Base-by-base conservation (phyloP, 805 yeast species). In the Vanderwaltozyma yarrowii region DNA sequence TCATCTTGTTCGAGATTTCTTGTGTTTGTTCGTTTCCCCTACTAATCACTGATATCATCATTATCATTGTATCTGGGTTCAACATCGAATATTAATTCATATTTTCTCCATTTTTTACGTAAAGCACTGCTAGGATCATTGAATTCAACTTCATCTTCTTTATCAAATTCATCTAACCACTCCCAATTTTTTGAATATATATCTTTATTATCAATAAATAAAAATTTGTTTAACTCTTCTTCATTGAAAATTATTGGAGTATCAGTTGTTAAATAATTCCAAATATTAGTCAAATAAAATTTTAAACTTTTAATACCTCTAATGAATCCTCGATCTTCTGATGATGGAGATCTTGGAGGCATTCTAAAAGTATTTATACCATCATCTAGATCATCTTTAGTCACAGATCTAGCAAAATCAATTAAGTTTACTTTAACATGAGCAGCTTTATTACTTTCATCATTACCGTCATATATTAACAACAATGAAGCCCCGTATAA, bases 361-460 rank as follows among this genome's bases (percentile, higher is more conserved):
- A 77, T 80, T 1, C 73, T 69, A 14, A 71, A 68, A 12, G 59
- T 50, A 13, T 56, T 56, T 0, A 68, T 61, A 14, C 66, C 51
- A 45, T 49, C 52, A 12, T 45, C 40, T 30, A 66, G 64, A 41
- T 73, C 74, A 31, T 74, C 79, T 3, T 76, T 76, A 24, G 86
- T 81, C 13, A 86, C 80, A 52, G 94, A 82, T 55, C 88, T 95
- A 1, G 97, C 97, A 69, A 92, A 92, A 62, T 92, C 99, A 48
- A 92, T 92, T 39, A 94, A 71, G 45, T 87, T 75, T n/a, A 87
- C 76, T 43, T 59, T 61, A 27, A 63, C 60, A 26, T 49, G 45
- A 19, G 47, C 44, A 15, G 43, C 38, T 16, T 51, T 46, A 26
- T 50, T 45, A 30, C 43, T 44, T 1, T 45, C 39, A 5, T 20